Evolutionary conservation across 164 flowering plant species (phyloP), one percentile per base, ranked within the genome.

Genomic region (Nelumbo lutea): DNA sequence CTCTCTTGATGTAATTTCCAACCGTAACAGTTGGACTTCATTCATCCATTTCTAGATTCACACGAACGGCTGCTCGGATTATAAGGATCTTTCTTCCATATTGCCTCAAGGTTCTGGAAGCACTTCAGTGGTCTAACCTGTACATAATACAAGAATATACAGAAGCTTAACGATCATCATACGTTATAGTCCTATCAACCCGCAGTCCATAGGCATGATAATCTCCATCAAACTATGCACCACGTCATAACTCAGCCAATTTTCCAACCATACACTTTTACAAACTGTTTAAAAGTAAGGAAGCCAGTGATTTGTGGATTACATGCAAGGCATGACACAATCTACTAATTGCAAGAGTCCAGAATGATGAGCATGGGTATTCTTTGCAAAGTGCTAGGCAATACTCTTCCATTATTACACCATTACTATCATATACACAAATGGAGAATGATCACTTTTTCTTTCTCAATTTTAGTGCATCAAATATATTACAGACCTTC

Each of bases 51-150:
- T 14, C 3, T 1, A 53, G 57, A 82, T 46, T 73, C 82, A 69
- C 91, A 79, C 56, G 91, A 85, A 9, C 80, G 76, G 59, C 82
- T 81, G 75, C 90, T 80, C 14, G 65, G 69, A 53, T 66, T 72
- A 6, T 89, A 82, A 48, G 41, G 73, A 68, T 87, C 87, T 74
- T 72, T 91, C 81, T 77, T 89, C 82, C 80, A 79, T 42, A 85
- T 72, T 46, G 83, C 83, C 73, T 83, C 90, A 52, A 87, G 48
- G 61, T 76, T 85, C 64, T 79, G 87, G 66, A 93, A 90, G 80
- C 96, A 90, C 72, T 79, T 81, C 65, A 88, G 64, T 48, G 89
- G 80, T 70, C 80, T 83, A 53, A 83, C 85, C 97, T 90, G 89
- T 45, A 83, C 9, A 56, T 42, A 40, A 38, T 9, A 64, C 40